Conservation (phyloP, 192 early-diverging fungal species). For the Haplosporangium gracile region DNA sequence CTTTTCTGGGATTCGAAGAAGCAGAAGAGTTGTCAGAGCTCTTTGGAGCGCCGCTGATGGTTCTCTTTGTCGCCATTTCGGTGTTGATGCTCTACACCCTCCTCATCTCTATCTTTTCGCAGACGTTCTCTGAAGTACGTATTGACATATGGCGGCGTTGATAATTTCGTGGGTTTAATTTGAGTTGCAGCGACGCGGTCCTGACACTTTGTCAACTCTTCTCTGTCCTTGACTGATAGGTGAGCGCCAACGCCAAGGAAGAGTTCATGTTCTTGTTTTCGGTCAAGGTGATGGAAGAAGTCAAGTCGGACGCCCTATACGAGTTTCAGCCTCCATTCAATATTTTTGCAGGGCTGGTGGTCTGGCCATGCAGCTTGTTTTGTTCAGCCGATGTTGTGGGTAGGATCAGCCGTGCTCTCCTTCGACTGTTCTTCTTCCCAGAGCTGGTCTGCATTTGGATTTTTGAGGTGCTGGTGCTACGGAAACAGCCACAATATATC, state of each 20-base stretch:
- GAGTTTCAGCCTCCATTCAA: constrained; percentile 62
- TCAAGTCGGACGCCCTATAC: constrained; percentile 56
- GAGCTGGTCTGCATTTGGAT: constrained; percentile 54
- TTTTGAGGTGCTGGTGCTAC: constrained; percentile 43
- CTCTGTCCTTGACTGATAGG: constrained; percentile 13
- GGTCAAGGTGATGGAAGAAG: constrained; percentile 61
- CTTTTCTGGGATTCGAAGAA: constrained; percentile 57
- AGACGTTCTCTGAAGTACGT: constrained; percentile 50
- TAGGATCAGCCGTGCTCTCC: constrained; percentile 46
- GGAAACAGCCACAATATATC: constrained; percentile 22
- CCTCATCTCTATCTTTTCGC: constrained; percentile 59
- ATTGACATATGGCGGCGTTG: neutral
- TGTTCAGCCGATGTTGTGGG: constrained; percentile 31
- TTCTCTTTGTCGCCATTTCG: constrained; percentile 58
- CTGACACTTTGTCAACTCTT: neutral
- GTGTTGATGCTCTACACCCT: constrained; percentile 56
- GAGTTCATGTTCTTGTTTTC: constrained; percentile 61
- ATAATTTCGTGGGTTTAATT: neutral
- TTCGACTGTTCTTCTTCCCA: constrained; percentile 53
- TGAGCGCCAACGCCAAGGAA: constrained; percentile 60
- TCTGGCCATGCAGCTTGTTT: constrained; percentile 43
- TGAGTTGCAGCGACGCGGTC: neutral
- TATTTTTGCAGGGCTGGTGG: constrained; percentile 39
- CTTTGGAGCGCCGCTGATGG: constrained; percentile 58
- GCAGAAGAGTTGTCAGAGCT: constrained; percentile 44